Evolutionary conservation across 805 yeast species (phyloP).

Genomic region (Metschnikowia vanudenii): DNA sequence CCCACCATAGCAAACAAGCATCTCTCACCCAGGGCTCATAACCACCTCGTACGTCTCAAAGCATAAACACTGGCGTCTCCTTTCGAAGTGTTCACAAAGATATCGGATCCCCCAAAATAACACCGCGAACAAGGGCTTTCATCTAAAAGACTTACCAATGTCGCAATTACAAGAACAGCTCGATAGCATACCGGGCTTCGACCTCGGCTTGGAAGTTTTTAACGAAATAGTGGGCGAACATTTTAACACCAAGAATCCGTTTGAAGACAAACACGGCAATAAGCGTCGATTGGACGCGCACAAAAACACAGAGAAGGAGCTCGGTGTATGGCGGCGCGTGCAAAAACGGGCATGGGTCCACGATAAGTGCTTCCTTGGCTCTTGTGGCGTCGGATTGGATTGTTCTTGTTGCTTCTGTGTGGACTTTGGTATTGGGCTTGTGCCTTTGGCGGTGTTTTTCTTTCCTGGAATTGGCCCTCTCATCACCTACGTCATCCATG

Average conservation of each 20-base stretch:
- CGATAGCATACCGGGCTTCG: slow-evolving; percentile 52
- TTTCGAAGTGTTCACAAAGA: too few relatives aligned
- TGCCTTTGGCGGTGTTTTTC: slow-evolving; percentile 61
- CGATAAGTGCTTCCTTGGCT: slow-evolving; percentile 80
- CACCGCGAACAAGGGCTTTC: too few relatives aligned
- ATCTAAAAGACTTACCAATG: too few relatives aligned
- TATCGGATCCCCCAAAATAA: too few relatives aligned
- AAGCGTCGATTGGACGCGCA: slow-evolving; percentile 61
- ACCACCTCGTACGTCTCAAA: too few relatives aligned
- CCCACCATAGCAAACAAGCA: too few relatives aligned
- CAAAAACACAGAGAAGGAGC: slow-evolving; percentile 50
- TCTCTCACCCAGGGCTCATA: too few relatives aligned
- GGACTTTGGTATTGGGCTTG: slow-evolving; percentile 76
- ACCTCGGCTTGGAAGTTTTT: slow-evolving; percentile 53
- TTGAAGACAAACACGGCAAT: slow-evolving; percentile 55
- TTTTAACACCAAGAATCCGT: slow-evolving; percentile 67
- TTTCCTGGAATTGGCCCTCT: slow-evolving; percentile 86
- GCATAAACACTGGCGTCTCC: too few relatives aligned
- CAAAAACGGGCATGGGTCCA: slow-evolving; percentile 83
- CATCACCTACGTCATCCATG: slow-evolving; percentile 75
- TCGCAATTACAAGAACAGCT: slow-evolving; percentile 19
- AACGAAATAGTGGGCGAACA: slow-evolving; percentile 68
- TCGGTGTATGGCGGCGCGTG: slow-evolving; percentile 67
- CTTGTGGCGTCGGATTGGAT: slow-evolving; percentile 53
- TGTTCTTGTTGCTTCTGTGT: slow-evolving; percentile 54